Percentiles rank a stretch among this genome's conserved stretches.
Conservation (phyloP, 257 asterid genomes). For the Jacaranda mimosifolia region DNA sequence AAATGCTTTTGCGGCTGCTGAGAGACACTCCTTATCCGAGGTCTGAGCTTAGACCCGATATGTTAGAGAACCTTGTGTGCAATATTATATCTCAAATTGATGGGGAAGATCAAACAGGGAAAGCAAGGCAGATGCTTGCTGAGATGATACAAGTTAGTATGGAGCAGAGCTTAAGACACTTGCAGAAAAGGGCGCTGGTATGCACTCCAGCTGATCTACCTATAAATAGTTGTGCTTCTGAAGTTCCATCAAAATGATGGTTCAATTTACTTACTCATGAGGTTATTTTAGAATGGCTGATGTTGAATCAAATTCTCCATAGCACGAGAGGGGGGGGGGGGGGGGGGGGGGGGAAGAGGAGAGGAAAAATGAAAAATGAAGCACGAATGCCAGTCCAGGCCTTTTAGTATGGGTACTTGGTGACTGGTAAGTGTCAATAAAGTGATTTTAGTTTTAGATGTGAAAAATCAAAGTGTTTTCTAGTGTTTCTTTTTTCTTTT, state of each 20-base stretch:
- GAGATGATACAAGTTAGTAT: constrained; percentile 98
- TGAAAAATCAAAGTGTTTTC: constrained; percentile 30
- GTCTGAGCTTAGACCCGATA: constrained; percentile 75
- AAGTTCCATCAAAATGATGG: constrained; percentile 61
- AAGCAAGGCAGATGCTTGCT: constrained; percentile 89
- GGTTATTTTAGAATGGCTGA: neutral
- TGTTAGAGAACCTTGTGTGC: constrained; percentile 79
- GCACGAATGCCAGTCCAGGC: constrained; percentile 79
- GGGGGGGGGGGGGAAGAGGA: too few species aligned
- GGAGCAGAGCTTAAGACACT: constrained; percentile 92
- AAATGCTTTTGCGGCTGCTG: constrained; percentile 65
- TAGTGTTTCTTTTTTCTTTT: constrained; percentile 15
- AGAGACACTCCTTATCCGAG: constrained; percentile 88
- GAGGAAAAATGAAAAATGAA: constrained; percentile 11
- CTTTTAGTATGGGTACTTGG: constrained; percentile 54
- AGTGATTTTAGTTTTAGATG: constrained; percentile 34
- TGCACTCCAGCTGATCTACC: constrained; percentile 73
- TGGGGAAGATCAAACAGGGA: constrained; percentile 77
- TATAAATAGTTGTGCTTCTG: constrained; percentile 54
- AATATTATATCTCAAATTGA: constrained; percentile 80
- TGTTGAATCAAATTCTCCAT: constrained; percentile 4
- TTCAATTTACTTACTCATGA: neutral
- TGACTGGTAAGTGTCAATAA: constrained; percentile 76
- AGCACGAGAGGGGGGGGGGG: neutral
- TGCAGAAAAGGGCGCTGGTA: constrained; percentile 80